Evolutionary conservation across 345 rosid species (phyloP).

Genomic region (Brassica carinata): DNA sequence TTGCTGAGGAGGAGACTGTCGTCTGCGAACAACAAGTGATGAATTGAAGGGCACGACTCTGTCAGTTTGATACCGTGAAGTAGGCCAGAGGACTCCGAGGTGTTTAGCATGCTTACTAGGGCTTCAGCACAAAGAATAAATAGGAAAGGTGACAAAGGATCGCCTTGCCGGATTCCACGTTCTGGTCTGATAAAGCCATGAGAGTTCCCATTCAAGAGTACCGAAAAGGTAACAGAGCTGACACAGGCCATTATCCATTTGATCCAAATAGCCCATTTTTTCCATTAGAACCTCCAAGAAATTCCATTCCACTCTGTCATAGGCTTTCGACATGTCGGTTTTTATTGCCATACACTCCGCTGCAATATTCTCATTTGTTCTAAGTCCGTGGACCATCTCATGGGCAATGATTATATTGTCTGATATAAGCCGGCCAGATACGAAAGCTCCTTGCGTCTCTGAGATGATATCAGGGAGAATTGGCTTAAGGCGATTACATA

Average conservation of each 20-base stretch:
- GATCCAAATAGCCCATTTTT: too few relatives aligned
- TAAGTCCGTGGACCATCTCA: too few relatives aligned
- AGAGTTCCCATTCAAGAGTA: neutral
- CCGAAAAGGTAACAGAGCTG: neutral
- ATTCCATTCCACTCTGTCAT: neutral
- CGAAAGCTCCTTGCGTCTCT: too few relatives aligned
- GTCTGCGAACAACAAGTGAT: neutral
- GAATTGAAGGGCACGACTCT: neutral
- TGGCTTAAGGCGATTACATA: too few relatives aligned
- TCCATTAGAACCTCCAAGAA: neutral
- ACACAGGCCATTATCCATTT: neutral
- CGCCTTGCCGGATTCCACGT: neutral
- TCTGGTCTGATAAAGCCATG: neutral
- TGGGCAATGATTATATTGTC: too few relatives aligned
- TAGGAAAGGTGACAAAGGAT: neutral
- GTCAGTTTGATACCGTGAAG: neutral
- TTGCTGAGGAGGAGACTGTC: neutral
- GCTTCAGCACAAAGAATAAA: neutral
- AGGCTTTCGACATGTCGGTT: neutral
- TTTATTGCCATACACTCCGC: neutral
- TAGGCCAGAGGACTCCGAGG: neutral
- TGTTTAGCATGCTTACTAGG: too few relatives aligned
- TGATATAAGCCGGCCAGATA: too few relatives aligned
- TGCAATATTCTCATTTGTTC: too few relatives aligned
- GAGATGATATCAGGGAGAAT: too few relatives aligned